These are phyloP conservation scores for Phytophthora foliorum DNA, from an alignment of 352 stramenopile species.

Conservation along the genomic window DNA sequence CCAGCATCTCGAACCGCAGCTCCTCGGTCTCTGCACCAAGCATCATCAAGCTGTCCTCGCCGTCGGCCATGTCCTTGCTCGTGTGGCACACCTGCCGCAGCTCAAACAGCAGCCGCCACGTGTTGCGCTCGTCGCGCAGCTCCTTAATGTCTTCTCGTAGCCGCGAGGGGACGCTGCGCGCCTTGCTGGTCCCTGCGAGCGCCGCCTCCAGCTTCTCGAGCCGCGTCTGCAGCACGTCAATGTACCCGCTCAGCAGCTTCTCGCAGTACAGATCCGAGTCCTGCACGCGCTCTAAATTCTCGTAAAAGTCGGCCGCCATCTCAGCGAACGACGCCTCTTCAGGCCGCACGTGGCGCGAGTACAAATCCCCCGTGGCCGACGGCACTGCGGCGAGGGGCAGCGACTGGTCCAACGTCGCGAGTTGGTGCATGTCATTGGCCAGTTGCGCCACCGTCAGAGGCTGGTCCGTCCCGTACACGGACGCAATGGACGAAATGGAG, in stretches of 20 bases:
- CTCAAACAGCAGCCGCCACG: constrained; percentile 83
- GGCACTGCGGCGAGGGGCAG: constrained; percentile 41
- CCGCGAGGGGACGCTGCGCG: constrained; percentile 30
- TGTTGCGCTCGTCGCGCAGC: constrained; percentile 83
- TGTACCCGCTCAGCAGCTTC: constrained; percentile 80
- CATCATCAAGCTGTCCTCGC: constrained; percentile 56
- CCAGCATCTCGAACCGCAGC: constrained; percentile 80
- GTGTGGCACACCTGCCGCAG: constrained; percentile 71
- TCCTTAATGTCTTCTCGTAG: constrained; percentile 68
- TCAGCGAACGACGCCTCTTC: constrained; percentile 83
- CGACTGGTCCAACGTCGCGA: constrained; percentile 58
- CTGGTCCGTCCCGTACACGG: constrained; percentile 57
- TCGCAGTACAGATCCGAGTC: constrained; percentile 81
- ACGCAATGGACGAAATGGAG: constrained; percentile 80
- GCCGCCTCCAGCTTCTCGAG: constrained; percentile 63
- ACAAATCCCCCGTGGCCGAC: constrained; percentile 39
- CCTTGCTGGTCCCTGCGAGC: constrained; percentile 28
- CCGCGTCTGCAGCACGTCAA: constrained; percentile 75
- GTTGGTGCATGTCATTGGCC: constrained; percentile 48
- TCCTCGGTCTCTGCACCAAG: constrained; percentile 44
- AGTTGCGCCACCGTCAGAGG: constrained; percentile 27
- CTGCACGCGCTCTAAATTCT: constrained; percentile 71
- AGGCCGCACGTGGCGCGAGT: constrained; percentile 71
- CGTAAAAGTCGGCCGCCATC: constrained; percentile 82
- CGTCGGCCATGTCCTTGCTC: constrained; percentile 33